These are phyloP conservation scores for Sanguinoderma infundibulare DNA, from an alignment of 1,284 basidiomycete genomes.

Conservation along the genomic window DNA sequence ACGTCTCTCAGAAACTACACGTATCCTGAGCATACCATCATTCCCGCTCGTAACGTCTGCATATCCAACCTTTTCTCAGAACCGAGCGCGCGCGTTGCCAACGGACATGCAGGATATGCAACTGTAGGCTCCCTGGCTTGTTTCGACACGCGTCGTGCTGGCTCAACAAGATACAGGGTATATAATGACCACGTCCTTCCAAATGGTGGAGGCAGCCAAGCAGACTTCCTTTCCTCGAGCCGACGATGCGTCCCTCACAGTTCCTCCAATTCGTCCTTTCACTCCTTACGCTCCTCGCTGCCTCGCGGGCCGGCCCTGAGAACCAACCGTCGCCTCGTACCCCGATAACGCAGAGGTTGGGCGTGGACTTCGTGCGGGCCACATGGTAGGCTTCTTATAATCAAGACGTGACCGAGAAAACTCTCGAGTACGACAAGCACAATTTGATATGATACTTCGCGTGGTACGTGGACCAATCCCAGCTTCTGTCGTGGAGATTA, in stretches of 20 bases:
- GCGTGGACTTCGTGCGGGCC: not conserved
- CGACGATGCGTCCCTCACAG: not conserved
- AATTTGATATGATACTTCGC: not conserved
- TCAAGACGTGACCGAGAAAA: not conserved
- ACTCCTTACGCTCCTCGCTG: not conserved
- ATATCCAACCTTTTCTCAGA: not conserved
- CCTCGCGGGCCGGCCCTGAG: not conserved
- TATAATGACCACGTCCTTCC: not conserved
- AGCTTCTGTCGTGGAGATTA: not conserved
- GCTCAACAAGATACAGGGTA: not conserved
- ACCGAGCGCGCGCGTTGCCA: not conserved
- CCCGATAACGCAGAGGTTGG: not conserved
- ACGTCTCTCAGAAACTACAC: no score
- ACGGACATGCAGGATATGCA: not conserved
- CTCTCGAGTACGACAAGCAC: not conserved
- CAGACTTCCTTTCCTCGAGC: not conserved
- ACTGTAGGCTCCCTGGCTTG: not conserved
- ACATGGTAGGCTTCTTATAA: not conserved
- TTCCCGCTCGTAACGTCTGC: not conserved
- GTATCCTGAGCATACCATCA: no score
- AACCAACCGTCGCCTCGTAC: not conserved
- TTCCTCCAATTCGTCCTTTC: not conserved
- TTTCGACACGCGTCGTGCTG: not conserved
- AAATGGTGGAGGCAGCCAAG: not conserved
- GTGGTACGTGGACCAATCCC: not conserved